Evolutionary conservation across 2,329 filamentous ascomycete genomes (phyloP), one percentile per base, ranked within the genome.

Genomic region (Colletotrichum cordylinicola): DNA sequence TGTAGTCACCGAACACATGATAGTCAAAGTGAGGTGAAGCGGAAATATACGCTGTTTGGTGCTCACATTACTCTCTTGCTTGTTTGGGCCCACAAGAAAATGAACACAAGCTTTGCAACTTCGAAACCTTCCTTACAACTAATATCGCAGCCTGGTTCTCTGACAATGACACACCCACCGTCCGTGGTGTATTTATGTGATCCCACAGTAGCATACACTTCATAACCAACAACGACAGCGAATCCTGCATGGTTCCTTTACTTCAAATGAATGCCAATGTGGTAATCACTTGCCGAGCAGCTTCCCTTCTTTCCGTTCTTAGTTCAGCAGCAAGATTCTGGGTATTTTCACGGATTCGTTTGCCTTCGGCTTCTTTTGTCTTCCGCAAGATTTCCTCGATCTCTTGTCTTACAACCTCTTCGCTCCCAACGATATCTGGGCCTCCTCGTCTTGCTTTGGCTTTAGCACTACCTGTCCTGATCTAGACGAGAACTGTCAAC

Each of bases 371-470:
- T 52, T 37, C 64, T 33, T 55, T 55, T 33, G 39, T 52, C 64
- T 55, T 67, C 27, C 39, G 39, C 24, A 67, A 67, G 24, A 67
- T 33, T 33, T 67, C 39, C 27, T 55, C 24, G 24, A 67, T 27
- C 39, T 67, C 64, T 15, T 55, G 27, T 52, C 39, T 55, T 15
- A 67, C 64, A 67, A 16, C 27, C 15, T 67, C 43, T 55, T 67
- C 27, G 39, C 39, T 52, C 27, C 64, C 64, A 31, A 55, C 6
- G 37, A 67, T 67, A 55, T 52, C 27, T 10, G 39, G 64, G 9
- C 64, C 64, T 31, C 64, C 64, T 67, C 64, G 24, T 67, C 27
- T 67, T 52, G 64, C 39, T 67, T 16, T 67, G 43, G 64, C 64
- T 67, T 52, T 67, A 13, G 64, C 64, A 21, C 39, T 52, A 8